phyloP scores from a whole-genome alignment of 139 green algal genomes.

The Tetraselmis striata region DNA sequence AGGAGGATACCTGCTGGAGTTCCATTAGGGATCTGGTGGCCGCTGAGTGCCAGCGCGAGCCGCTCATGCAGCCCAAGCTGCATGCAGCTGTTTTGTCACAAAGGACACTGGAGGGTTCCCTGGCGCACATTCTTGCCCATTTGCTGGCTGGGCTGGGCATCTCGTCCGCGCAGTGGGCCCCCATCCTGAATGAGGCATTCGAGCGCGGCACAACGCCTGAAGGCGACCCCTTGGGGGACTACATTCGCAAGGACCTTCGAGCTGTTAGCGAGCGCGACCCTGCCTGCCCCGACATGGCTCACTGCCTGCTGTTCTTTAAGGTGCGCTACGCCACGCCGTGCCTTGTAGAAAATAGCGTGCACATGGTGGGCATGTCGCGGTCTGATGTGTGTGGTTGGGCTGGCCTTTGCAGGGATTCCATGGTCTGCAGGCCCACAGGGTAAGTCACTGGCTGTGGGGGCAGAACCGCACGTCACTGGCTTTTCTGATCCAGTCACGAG shows the following conservation, averaged over 20 bases:
- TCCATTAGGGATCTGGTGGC: neutral
- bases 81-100: neutral
- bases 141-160: neutral
- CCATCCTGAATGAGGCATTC: neutral
- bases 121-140: neutral
- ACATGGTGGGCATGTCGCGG: no score
- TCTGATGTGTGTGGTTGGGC: conserved; percentile 9
- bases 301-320: conserved; percentile 35
- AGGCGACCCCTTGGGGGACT: neutral
- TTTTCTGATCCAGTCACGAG: conserved; percentile 24
- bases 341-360: conserved; percentile 12
- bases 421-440: conserved; percentile 14
- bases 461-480: conserved; percentile 3
- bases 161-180: neutral
- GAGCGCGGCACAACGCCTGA: neutral
- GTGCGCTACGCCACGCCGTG: conserved; percentile 9
- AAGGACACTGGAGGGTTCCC: neutral
- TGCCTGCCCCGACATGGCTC: conserved; percentile 22
- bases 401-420: conserved; percentile 5
- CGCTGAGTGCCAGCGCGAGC: neutral
- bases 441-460: conserved; percentile 13
- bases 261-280: conserved; percentile 23
- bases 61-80: neutral
- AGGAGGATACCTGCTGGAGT: neutral
- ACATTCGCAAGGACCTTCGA: conserved; percentile 12